Evolutionary conservation across 2,329 filamentous ascomycete genomes (phyloP).

Genomic region (Monilinia laxa): DNA sequence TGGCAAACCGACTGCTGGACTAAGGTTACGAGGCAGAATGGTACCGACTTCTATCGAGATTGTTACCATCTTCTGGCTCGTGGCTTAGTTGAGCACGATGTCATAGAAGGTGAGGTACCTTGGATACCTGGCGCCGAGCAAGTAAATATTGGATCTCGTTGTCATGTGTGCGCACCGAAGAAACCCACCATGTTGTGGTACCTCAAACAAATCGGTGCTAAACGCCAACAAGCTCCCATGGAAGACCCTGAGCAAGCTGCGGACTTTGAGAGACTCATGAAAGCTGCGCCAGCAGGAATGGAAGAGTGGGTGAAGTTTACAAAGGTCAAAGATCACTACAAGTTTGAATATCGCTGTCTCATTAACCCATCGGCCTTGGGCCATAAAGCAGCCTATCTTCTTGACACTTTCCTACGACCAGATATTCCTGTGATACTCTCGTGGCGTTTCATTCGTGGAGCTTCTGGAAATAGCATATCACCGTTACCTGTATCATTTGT

Average conservation of each 20-base stretch:
- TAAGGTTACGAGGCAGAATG: neutral
- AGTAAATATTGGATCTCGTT: neutral
- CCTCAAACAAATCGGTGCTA: neutral
- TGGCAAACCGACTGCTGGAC: neutral
- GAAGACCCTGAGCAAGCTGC: constrained; percentile 53
- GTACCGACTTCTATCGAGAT: neutral
- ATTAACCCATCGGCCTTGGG: constrained; percentile 45
- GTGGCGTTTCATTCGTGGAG: constrained; percentile 51
- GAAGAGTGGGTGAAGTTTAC: constrained; percentile 40
- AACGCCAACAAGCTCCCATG: constrained; percentile 44
- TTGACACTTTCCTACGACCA: constrained; percentile 25
- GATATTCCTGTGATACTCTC: constrained; percentile 36
- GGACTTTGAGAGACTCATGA: constrained; percentile 51
- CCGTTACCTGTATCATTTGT: constrained; percentile 9
- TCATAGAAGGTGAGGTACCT: neutral
- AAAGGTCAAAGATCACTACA: constrained; percentile 36
- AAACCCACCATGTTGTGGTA: constrained; percentile 9
- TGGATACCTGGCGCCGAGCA: neutral
- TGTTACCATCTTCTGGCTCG: constrained; percentile 7
- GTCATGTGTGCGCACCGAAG: neutral
- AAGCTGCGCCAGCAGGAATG: constrained; percentile 48
- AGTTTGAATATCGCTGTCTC: constrained; percentile 44
- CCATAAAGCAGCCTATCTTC: constrained; percentile 43
- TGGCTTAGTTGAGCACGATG: neutral
- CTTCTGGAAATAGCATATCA: constrained; percentile 40